phyloP scores from a whole-genome alignment of 2,329 filamentous ascomycete species.

The Sordariomycetes sp. region DNA sequence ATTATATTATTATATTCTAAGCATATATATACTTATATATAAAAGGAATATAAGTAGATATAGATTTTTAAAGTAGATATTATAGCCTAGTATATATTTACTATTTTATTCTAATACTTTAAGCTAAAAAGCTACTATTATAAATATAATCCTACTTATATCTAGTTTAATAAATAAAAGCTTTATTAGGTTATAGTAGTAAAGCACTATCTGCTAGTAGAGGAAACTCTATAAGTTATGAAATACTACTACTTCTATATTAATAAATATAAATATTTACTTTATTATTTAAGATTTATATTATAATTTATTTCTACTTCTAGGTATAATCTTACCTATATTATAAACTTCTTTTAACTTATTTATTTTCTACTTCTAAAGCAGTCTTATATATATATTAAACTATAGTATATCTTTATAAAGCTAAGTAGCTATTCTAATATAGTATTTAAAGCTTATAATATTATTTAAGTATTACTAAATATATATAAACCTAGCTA shows the following conservation, averaged over 20 bases:
- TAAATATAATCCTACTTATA: background rate
- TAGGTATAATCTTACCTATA: background rate
- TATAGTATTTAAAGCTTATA: background rate
- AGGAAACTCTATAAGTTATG: background rate
- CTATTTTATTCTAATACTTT: conserved; percentile 1
- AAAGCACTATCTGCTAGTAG: conserved; percentile 12
- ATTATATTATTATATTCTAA: background rate
- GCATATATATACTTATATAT: conserved; percentile 1
- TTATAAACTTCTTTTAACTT: background rate
- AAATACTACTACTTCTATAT: background rate
- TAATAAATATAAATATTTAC: background rate
- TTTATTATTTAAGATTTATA: conserved; percentile 1
- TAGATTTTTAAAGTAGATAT: background rate
- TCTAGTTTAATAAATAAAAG: background rate
- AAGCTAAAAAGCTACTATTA: background rate
- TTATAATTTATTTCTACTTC: no score
- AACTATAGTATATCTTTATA: background rate
- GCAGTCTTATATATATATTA: background rate
- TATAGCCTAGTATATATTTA: no score
- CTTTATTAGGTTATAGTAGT: conserved; percentile 9
- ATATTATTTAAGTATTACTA: background rate
- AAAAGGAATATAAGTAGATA: background rate
- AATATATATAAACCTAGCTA: no score
- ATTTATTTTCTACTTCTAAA: background rate
- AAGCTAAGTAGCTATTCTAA: background rate